Evolutionary conservation across 2,329 filamentous ascomycete genomes (phyloP).

Genomic region (Anisogramma anomala): DNA sequence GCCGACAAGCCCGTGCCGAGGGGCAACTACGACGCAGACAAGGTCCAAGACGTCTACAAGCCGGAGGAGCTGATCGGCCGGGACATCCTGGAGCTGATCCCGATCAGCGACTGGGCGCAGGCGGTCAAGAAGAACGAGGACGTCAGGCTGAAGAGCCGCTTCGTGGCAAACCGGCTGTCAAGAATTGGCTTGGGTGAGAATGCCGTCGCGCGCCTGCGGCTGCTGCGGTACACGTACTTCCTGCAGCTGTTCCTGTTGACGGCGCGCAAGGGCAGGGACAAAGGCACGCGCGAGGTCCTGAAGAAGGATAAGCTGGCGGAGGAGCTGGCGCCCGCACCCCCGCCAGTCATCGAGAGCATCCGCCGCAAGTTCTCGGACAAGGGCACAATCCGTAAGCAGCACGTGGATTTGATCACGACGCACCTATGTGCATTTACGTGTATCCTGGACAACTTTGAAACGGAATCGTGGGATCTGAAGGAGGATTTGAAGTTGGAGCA

Average conservation of each 20-base stretch:
- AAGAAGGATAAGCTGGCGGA: constrained; percentile 50
- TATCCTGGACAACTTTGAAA: constrained; percentile 61
- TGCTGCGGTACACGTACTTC: constrained; percentile 49
- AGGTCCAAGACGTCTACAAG: constrained; percentile 63
- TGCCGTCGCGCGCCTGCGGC: constrained; percentile 40
- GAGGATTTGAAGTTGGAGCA: constrained; percentile 63
- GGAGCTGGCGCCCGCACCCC: constrained; percentile 44
- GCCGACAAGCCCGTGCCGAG: constrained; percentile 61
- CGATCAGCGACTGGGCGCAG: constrained; percentile 65
- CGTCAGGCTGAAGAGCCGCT: constrained; percentile 48
- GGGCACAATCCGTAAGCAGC: constrained; percentile 57
- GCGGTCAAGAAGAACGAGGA: constrained; percentile 46
- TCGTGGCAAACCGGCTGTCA: constrained; percentile 52
- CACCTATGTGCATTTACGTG: constrained; percentile 61
- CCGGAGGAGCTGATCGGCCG: constrained; percentile 53
- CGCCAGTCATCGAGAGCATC: constrained; percentile 53
- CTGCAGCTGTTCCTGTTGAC: constrained; percentile 42
- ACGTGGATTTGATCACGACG: constrained; percentile 59
- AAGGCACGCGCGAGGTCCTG: constrained; percentile 41
- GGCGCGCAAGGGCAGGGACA: constrained; percentile 34
- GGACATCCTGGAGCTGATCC: constrained; percentile 55
- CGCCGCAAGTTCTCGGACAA: constrained; percentile 56
- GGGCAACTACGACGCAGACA: constrained; percentile 54
- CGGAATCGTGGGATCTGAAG: constrained; percentile 57
- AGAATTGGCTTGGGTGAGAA: constrained; percentile 41